phyloP scores from a whole-genome alignment of 1,284 basidiomycete genomes.

The Gymnopus androsaceus region DNA sequence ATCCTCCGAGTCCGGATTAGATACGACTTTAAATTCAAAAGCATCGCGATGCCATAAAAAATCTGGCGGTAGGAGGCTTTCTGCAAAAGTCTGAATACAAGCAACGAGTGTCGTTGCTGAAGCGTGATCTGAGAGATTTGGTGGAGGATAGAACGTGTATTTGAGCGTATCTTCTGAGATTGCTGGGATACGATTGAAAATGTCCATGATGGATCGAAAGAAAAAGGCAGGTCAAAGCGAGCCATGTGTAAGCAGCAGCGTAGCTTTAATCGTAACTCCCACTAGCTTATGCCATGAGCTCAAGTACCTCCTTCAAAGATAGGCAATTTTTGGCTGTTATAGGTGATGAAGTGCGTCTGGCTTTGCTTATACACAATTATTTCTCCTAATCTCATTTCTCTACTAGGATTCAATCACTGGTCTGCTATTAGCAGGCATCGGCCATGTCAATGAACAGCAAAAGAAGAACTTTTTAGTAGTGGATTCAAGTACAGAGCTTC shows the following conservation, averaged over 20 bases:
- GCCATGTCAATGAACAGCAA: slow-evolving; percentile 84
- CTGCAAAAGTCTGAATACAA: slow-evolving; percentile 62
- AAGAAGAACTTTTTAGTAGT: slow-evolving; percentile 97
- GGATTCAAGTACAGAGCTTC: slow-evolving; percentile 69
- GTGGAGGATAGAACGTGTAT: slow-evolving; percentile 69
- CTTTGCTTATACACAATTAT: not conserved
- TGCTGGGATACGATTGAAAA: slow-evolving; percentile 71
- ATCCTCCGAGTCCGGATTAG: slow-evolving; percentile 47
- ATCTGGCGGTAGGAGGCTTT: slow-evolving; percentile 58
- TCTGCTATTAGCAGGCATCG: slow-evolving; percentile 88
- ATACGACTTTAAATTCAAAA: slow-evolving; percentile 77
- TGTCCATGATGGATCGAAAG: slow-evolving; percentile 29
- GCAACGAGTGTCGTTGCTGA: slow-evolving; percentile 71
- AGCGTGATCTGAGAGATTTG: slow-evolving; percentile 47
- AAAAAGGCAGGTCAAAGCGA: too few relatives aligned
- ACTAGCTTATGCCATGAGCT: slow-evolving; percentile 33
- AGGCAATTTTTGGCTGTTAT: slow-evolving; percentile 89
- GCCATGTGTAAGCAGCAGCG: not conserved
- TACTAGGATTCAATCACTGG: slow-evolving; percentile 92
- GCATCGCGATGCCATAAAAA: slow-evolving; percentile 89
- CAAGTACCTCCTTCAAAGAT: slow-evolving; percentile 71
- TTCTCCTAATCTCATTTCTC: not conserved
- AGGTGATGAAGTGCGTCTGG: slow-evolving; percentile 82
- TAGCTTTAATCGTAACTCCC: not conserved
- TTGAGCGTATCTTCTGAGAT: slow-evolving; percentile 87